These are phyloP conservation scores for Sistotremastrum suecicum DNA, from an alignment of 768 basidiomycete genomes.

Conservation along the genomic window DNA sequence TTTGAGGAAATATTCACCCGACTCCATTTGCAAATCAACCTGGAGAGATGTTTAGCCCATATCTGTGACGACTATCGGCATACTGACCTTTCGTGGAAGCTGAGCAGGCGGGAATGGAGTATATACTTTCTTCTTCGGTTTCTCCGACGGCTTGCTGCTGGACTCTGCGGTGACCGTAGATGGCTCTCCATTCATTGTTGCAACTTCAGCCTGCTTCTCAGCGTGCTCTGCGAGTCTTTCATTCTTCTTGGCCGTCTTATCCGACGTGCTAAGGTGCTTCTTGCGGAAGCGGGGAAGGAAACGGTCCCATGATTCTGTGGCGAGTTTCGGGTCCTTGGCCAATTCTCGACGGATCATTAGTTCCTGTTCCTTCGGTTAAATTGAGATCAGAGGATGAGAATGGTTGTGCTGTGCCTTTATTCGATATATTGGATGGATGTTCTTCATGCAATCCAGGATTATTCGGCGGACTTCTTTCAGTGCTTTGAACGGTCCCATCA, in stretches of 20 bases:
- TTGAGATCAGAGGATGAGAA: conserved; percentile 1
- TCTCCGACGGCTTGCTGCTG: conserved; percentile 21
- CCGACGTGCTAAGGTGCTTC: conserved; percentile 81
- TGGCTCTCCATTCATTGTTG: conserved; percentile 37
- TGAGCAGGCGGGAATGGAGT: conserved; percentile 99
- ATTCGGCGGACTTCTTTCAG: conserved; percentile 94
- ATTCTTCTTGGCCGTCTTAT: conserved; percentile 88
- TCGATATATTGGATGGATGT: conserved; percentile 97
- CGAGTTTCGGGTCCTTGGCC: conserved; percentile 94
- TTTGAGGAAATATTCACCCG: conserved; percentile 98
- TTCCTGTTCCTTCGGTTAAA: conserved; percentile 38
- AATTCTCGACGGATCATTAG: conserved; percentile 97
- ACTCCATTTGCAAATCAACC: conserved; percentile 89
- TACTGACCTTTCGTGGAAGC: conserved; percentile 69
- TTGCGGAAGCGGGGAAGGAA: conserved; percentile 96
- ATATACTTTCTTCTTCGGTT: conserved; percentile 75
- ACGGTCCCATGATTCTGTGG: conserved; percentile 89
- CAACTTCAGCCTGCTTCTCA: conserved; percentile 50
- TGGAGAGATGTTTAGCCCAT: conserved; percentile 13
- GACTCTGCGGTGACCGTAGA: conserved; percentile 4
- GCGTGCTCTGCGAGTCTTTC: conserved; percentile 33
- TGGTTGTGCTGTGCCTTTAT: conserved; percentile 56
- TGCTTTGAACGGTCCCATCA: conserved; percentile 92
- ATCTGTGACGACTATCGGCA: neutral
- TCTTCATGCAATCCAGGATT: conserved; percentile 98